A percentile compares a stretch with the other conserved stretches of the same genome.
phyloP scores from a whole-genome alignment of 1,284 basidiomycete genomes.

The Ganoderma lucidum region DNA sequence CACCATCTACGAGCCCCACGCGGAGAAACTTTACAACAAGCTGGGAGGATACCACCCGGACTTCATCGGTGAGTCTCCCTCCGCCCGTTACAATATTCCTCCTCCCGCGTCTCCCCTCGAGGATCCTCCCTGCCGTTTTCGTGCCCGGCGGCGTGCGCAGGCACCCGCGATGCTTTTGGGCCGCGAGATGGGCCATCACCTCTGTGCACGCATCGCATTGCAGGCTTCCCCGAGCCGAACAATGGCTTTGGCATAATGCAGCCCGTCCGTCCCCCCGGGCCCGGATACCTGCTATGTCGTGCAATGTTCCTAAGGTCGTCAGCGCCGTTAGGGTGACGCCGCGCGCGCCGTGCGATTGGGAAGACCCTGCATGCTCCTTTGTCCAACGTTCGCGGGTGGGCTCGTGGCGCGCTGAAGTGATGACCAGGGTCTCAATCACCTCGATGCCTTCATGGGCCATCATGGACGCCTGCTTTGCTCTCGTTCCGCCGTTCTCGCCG shows the following conservation, averaged over 20 bases:
- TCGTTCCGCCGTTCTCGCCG: not conserved
- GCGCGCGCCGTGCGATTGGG: not conserved
- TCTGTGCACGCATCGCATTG: not conserved
- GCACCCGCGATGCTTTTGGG: conserved; percentile 6
- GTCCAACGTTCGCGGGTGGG: conserved; percentile 11
- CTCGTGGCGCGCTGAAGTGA: not conserved
- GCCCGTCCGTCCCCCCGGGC: conserved; percentile 22
- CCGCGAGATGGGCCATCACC: conserved; percentile 9
- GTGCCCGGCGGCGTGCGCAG: conserved; percentile 7
- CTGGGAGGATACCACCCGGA: conserved; percentile 87
- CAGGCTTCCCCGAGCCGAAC: not conserved
- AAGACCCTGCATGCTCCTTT: not conserved
- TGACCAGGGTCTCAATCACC: not conserved
- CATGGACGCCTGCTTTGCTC: not conserved
- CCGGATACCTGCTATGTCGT: conserved; percentile 10
- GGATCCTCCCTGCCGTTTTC: conserved; percentile 15
- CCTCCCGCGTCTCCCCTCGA: conserved; percentile 17
- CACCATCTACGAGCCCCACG: conserved; percentile 92
- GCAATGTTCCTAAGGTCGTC: conserved; percentile 2
- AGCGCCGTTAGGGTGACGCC: not conserved
- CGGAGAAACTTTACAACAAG: conserved; percentile 89
- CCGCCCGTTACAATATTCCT: not conserved
- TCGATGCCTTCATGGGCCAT: not conserved
- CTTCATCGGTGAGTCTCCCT: conserved; percentile 75
- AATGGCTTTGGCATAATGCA: conserved; percentile 18